Evolutionary conservation across 2,329 filamentous ascomycete species (phyloP).

Genomic region (Penicillium sp.): DNA sequence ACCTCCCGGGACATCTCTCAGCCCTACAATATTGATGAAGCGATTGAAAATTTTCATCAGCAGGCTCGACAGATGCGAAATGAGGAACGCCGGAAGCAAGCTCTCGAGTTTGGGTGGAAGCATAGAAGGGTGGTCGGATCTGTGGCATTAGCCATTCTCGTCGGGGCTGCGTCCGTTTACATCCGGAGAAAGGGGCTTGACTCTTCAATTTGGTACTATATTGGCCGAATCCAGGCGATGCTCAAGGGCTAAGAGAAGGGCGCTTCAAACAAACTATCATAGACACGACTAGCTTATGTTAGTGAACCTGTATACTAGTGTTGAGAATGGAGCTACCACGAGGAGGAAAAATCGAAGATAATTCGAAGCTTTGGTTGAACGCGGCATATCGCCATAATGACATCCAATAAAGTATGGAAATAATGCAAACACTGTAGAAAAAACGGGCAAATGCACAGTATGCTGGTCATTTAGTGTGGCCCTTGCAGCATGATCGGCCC

Average conservation of each 20-base stretch:
- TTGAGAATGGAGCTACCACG: neutral
- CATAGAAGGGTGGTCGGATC: conserved; percentile 68
- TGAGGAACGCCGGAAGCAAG: conserved; percentile 61
- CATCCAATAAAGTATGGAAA: neutral
- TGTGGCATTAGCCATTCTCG: conserved; percentile 65
- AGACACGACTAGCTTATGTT: neutral
- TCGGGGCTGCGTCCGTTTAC: conserved; percentile 71
- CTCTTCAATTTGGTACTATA: conserved; percentile 38
- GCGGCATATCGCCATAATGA: neutral
- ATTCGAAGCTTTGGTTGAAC: neutral
- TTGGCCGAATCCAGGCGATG: conserved; percentile 32
- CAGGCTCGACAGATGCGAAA: conserved; percentile 74
- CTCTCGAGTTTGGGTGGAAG: conserved; percentile 59
- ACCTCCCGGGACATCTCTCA: conserved; percentile 66
- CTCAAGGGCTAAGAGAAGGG: conserved; percentile 27
- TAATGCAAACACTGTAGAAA: neutral
- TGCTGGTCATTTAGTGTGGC: neutral
- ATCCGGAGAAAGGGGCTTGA: conserved; percentile 56
- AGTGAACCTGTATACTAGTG: neutral
- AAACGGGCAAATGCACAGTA: neutral
- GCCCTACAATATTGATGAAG: conserved; percentile 66
- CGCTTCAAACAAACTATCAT: neutral
- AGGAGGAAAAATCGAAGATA: neutral
- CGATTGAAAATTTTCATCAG: conserved; percentile 66
- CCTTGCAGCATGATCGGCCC: neutral